Base-by-base conservation (phyloP, 176 grass and related monocot species). In the Musa troglodytarum region DNA sequence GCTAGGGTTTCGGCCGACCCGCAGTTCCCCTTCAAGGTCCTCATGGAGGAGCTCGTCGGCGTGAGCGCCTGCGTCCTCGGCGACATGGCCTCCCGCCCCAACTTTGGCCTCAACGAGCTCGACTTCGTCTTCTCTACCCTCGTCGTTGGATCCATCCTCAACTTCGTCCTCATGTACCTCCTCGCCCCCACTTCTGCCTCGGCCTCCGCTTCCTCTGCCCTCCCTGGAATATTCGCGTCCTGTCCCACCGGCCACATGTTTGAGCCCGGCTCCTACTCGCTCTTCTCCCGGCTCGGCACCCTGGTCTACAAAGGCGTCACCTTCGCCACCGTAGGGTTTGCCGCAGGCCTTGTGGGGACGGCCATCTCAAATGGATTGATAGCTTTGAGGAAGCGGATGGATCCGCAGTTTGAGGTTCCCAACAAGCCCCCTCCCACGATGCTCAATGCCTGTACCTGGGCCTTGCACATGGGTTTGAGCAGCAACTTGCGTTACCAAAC, bases 111-210 rank as follows among this genome's bases (percentile, higher is more conserved):
- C 73, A n/a, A 61, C 26, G 73, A 75, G 53, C 73, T 75, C 55
- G 73, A 75, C 54, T 75, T 75, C 52, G 73, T 75, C 54, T 75
- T 75, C 55, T 75, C 68, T 10, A 75, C 73, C 73, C 53, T 75
- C 17, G 73, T 75, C 16, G 73, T 75, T 11, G 73, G 73, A 49
- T 75, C 73, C 24, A 75, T 75, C 16, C 54, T 75, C 16, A 75
- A 75, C 24, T 75, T 75, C 24, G 73, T 75, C 53, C 73, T 75
- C 11, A 75, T 75, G 73, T 75, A 75, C 54, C 73, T 75, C 51
- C 73, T 75, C 53, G 54, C 73, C 5, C 73, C 73, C 28, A 75
- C 73, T 54, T 28, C 73, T 12, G 26, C 54, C 26, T 34, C 73
- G 9, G 73, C 25, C 54, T 21, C 54, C 26, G 25, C 54, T 0